Evolutionary conservation across 345 rosid genomes (phyloP).

Genomic region (Psidium guajava): DNA sequence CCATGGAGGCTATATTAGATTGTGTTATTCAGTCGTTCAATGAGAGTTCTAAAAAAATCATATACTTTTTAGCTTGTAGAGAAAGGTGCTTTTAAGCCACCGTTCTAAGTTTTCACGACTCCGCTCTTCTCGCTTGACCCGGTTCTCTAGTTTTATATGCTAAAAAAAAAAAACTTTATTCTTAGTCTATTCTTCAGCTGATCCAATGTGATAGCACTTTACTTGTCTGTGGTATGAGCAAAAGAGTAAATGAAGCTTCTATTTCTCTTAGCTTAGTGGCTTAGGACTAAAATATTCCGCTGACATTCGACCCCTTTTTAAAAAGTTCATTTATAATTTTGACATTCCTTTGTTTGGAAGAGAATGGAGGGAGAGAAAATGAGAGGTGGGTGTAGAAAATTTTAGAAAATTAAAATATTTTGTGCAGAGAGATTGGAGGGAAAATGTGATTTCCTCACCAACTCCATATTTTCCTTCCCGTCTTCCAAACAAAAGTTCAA

Average conservation of each 20-base stretch:
- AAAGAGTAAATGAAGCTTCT: background rate
- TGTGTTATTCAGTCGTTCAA: background rate
- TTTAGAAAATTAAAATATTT: background rate
- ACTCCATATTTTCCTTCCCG: background rate
- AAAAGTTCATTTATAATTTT: background rate
- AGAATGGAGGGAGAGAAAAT: background rate
- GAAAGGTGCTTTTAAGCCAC: too few species aligned
- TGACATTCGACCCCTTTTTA: background rate
- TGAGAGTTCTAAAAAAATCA: background rate
- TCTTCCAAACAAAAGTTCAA: background rate
- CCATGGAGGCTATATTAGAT: background rate
- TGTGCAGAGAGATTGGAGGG: background rate
- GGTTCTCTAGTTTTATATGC: background rate
- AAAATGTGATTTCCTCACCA: background rate
- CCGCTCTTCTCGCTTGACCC: too few species aligned
- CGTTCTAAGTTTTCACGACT: too few species aligned
- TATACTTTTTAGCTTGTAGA: background rate
- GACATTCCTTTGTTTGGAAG: background rate
- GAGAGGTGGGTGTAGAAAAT: background rate
- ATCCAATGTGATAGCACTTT: background rate
- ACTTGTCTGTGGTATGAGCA: background rate
- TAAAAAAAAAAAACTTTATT: background rate
- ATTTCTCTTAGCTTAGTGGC: background rate
- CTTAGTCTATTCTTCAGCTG: background rate
- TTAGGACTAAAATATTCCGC: background rate